Base-by-base conservation (phyloP, 306 rosid genomes). In the Castanopsis chinensis region DNA sequence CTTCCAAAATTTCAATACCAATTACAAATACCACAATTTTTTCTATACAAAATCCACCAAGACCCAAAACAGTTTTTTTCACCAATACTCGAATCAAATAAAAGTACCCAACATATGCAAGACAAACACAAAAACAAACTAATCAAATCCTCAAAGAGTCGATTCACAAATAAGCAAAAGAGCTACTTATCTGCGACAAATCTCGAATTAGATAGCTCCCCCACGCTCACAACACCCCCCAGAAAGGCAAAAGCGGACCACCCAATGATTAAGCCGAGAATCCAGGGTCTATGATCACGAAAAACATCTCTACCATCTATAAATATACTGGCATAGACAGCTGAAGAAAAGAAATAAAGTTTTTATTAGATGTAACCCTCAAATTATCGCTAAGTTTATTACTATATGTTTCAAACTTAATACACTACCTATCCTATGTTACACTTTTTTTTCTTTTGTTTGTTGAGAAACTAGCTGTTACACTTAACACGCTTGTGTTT, bases 151-250 rank as follows among this genome's bases (percentile, higher is more conserved):
- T 55, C 45, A 41, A 52, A 77, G 69, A 61, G n/a, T 75, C 69
- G 33, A 77, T 64, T 63, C 76, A 4, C 33, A 69, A 12, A 23
- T 77, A 83, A 77, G 63, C 77, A 65, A 41, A 41, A 49, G 11
- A 61, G 77, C 79, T 60, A 85, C 91, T 86, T 77, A 79, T 85
- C 84, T 80, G 87, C 41, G 27, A 1, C 51, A 83, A 81, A 81
- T 73, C 72, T 83, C 41, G 17, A 49, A 49, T 49, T 45, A 76
- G n/a, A 64, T 15, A 53, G 64, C 60, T 17, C 8, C 8, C 45
- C 11, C 45, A 10, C 45, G 33, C 61, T 25, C 23, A 37, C 11
- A 37, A 37, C 45, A 75, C n/a, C 52, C 76, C 73, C 79, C 82
- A 55, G 68, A 85, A 54, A 77, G 82, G 77, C 45, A 86, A 72